Base-by-base conservation (phyloP, 768 basidiomycete genomes). In the Plicaturopsis crispa region DNA sequence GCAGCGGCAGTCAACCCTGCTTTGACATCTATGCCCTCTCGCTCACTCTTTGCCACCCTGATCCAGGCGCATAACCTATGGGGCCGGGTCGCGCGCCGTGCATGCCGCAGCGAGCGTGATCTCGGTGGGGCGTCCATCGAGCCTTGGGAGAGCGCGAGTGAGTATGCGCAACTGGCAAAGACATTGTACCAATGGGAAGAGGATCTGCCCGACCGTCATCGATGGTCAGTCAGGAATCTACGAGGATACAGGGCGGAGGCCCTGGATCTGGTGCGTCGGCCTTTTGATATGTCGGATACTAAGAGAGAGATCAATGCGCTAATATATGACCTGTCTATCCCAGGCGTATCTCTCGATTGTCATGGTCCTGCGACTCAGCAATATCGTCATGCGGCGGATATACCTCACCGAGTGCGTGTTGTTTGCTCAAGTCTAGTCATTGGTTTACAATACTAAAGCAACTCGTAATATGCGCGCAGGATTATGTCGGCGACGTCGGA, bases 191-290 rank as follows among this genome's bases (percentile, higher is more conserved):
- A 24, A 7, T 45, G 44, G 44, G 40, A 42, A 23, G 40, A 36
- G 8, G 39, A 35, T 6, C 37, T 45, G 5, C 35, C 40, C 11
- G 37, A 35, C 33, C 28, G 41, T 22, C 44, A 45, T 24, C 21
- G 31, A 10, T 45, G 44, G 44, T 42, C 40, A n/a, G 33, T 31
- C 22, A 33, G 40, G 21, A 45, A 45, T 42, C 41, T 45, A 10
- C 28, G 41, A 14, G 44, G 40, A 20, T 45, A 45, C 21, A 35
- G 42, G 23, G 33, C 31, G 13, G 42, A 41, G 16, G 42, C 35
- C 16, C 32, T 42, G 6, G 44, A 45, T 39, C 30, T 45, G 31
- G 44, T 42, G 4, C 21, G 35, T 37, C n/a, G 14, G 19, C 3
- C 16, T 6, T 17, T 24, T 14, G 1, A 13, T 35, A 5, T 6